These are phyloP conservation scores for Aspergillus asperescens DNA, from an alignment of 495 filamentous ascomycete genomes.

Conservation along the genomic window DNA sequence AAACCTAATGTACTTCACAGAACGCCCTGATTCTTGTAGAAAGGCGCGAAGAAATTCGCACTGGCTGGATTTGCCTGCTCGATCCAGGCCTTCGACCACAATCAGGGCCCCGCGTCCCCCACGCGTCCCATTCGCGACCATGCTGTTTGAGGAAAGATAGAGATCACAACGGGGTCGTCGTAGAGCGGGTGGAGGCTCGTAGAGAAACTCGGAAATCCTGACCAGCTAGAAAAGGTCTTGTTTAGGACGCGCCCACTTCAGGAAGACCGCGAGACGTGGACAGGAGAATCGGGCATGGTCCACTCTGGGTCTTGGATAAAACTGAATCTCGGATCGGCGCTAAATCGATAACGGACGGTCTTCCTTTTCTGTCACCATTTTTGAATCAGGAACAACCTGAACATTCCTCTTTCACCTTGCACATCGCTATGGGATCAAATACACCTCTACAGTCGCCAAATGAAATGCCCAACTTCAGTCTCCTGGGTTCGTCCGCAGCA, in stretches of 20 bases:
- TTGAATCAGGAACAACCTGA: not conserved
- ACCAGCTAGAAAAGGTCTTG: no score
- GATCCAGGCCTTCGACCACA: constrained; percentile 89
- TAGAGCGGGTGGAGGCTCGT: no score
- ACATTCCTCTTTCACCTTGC: constrained; percentile 12
- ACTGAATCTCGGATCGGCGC: no score
- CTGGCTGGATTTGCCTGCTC: constrained; percentile 94
- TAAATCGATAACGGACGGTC: no score
- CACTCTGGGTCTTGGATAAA: no score
- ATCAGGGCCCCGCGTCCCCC: constrained; percentile 65
- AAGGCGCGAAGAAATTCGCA: constrained; percentile 63
- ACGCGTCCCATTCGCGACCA: constrained; percentile 15
- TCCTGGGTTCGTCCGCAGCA: constrained; percentile 23
- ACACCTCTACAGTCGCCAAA: constrained; percentile 8
- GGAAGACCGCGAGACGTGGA: no score
- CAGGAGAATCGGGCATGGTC: no score
- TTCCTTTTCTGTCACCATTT: not conserved
- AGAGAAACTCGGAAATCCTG: not conserved
- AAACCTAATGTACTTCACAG: constrained; percentile 75
- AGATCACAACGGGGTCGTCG: not conserved
- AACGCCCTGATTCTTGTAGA: constrained; percentile 55
- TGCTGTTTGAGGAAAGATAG: not conserved
- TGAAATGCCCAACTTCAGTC: constrained; percentile 31
- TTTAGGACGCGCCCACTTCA: no score
- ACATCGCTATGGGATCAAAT: constrained; percentile 27